Conservation (phyloP, 192 early-diverging fungal genomes). For the Entomortierella parvispora region DNA sequence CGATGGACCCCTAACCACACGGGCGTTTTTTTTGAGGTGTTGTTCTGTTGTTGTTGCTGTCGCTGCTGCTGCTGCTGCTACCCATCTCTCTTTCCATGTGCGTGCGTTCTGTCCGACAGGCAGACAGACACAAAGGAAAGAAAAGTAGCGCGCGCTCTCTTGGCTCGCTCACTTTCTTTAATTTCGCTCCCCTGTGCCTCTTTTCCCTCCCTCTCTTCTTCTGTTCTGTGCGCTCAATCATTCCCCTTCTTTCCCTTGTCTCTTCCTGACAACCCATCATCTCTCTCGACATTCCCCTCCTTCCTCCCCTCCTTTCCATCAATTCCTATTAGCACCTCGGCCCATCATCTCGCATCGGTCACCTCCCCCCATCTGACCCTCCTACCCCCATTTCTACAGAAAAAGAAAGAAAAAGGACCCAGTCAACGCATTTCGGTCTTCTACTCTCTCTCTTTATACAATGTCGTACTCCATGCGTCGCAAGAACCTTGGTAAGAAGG, state of each 20-base stretch:
- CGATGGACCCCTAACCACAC: no score
- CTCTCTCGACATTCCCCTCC: not conserved
- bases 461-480: constrained; percentile 50
- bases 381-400: not conserved
- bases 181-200: no score
- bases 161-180: no score
- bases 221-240: not conserved
- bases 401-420: not conserved
- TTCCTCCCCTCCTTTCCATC: not conserved
- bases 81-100: no score
- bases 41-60: no score
- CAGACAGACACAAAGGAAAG: no score
- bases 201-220: constrained; percentile 10
- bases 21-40: no score
- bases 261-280: not conserved
- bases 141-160: no score
- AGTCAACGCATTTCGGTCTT: not conserved
- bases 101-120: no score
- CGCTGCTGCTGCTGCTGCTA: no score
- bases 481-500: constrained; percentile 44
- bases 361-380: not conserved
- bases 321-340: not conserved
- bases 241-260: not conserved
- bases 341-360: not conserved
- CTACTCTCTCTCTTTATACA: not conserved